Evolutionary conservation across 2,329 filamentous ascomycete genomes (phyloP).

Genomic region (Didymosphaeria variabile): DNA sequence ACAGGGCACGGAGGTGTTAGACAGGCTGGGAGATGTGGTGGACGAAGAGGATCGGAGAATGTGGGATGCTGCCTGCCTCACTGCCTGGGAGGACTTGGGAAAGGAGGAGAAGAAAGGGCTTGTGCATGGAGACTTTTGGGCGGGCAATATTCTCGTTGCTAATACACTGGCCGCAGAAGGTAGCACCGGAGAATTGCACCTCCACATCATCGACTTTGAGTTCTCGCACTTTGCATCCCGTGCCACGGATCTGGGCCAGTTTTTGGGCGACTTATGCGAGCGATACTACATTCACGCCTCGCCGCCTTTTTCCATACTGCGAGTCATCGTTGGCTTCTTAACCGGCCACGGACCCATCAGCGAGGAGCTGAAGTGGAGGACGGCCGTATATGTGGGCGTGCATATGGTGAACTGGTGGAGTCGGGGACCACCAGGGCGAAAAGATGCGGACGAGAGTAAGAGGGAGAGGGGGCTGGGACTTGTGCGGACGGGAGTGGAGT

Average conservation of each 20-base stretch:
- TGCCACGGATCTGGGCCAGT: conserved; percentile 16
- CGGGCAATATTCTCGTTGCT: conserved; percentile 1
- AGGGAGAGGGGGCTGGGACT: not conserved
- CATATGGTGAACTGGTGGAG: conserved; percentile 19
- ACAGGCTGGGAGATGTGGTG: conserved; percentile 12
- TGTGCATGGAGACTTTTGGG: conserved; percentile 23
- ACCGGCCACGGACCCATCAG: conserved; percentile 7
- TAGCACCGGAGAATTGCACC: not conserved
- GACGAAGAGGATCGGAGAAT: not conserved
- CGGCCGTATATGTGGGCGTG: conserved; percentile 14
- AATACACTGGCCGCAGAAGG: not conserved
- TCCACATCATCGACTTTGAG: conserved; percentile 22
- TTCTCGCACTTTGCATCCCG: conserved; percentile 12
- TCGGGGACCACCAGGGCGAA: conserved; percentile 12
- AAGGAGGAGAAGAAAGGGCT: conserved; percentile 3
- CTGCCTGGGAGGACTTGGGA: conserved; percentile 11
- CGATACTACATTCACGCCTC: conserved; percentile 1
- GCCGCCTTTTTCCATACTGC: not conserved
- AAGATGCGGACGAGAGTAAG: not conserved
- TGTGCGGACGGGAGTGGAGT: conserved; percentile 9
- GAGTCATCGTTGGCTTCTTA: conserved; percentile 3
- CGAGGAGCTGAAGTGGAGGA: conserved; percentile 16
- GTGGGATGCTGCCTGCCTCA: not conserved
- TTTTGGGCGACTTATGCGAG: conserved; percentile 20
- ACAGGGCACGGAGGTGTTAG: conserved; percentile 7